Evolutionary conservation across 2,329 filamentous ascomycete genomes (phyloP).

Genomic region (Penicillium vulpinum): DNA sequence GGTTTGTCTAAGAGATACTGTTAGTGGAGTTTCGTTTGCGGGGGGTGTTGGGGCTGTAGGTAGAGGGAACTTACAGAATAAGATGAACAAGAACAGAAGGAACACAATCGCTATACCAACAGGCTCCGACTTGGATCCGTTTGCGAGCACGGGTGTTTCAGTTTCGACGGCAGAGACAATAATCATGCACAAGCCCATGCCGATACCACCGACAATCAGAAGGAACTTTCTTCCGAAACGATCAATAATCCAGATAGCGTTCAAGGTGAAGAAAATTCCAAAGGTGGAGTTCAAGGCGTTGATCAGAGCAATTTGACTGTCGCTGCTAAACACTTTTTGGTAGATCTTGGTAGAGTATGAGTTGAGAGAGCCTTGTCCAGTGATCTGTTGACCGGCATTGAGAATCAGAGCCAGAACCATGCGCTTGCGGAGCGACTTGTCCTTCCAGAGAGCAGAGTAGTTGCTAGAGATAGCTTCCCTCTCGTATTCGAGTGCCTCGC

Average conservation of each 20-base stretch:
- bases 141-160: slow-evolving; percentile 53
- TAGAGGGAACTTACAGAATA: slow-evolving; percentile 37
- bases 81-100: slow-evolving; percentile 64
- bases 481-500: slow-evolving; percentile 70
- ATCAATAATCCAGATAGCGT: slow-evolving; percentile 72
- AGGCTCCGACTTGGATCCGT: slow-evolving; percentile 56
- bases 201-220: slow-evolving; percentile 66
- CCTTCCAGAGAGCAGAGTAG: slow-evolving; percentile 69
- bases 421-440: slow-evolving; percentile 66
- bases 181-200: slow-evolving; percentile 71
- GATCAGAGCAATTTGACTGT: slow-evolving; percentile 66
- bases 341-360: slow-evolving; percentile 73
- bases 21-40: slow-evolving; percentile 24
- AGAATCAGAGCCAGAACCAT: slow-evolving; percentile 65
- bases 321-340: slow-evolving; percentile 64
- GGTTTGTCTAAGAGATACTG: slow-evolving; percentile 57
- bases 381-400: slow-evolving; percentile 71
- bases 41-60: slow-evolving; percentile 2
- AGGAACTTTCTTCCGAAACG: slow-evolving; percentile 70
- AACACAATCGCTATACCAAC: slow-evolving; percentile 70
- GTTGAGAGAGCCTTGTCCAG: slow-evolving; percentile 71
- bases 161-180: slow-evolving; percentile 61
- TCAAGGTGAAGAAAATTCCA: slow-evolving; percentile 71
- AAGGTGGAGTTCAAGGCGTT: slow-evolving; percentile 74
- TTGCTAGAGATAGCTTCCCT: slow-evolving; percentile 65